Evolutionary conservation across 148 eudicot species (phyloP), one percentile per base, ranked within the genome.

Genomic region (Vaccinium myrtillus): DNA sequence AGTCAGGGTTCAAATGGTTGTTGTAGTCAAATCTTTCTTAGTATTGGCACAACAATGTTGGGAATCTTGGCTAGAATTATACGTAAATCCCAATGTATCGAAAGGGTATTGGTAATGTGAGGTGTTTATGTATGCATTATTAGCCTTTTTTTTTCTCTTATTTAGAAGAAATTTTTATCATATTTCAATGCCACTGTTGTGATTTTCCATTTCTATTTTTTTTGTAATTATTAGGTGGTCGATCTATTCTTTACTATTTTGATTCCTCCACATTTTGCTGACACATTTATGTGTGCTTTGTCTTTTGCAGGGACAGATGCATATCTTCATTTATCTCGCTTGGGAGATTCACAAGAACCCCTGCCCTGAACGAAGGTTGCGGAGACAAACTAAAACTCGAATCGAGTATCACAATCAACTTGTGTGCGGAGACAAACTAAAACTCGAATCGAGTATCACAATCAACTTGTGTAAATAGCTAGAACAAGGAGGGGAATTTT

Each of bases 261-360:
- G 80, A 71, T 82, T 69, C 59, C 70, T 39, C 10, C 25, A 36
- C 48, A 69, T 30, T 30, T 71, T 32, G 19, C n/a, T 54, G 63
- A 82, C 61, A n/a, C 8, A 8, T 46, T 7, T 48, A 48, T 18
- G 12, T 80, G 14, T 56, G 32, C 19, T 69, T 19, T 78, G 11
- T 80, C 46, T 19, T 65, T 27, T 87, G 85, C 93, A 94, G 98
- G 98, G 75, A 97, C 99, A 69, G 99, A 95, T 87, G 99, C 98
- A 10, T 97, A 95, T 85, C 99, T 97, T 84, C 98, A 97, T 85
- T 85, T 97, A 85, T 97, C 96, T 75, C 95, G 99, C 32, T 87
- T 95, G 92, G 98, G 96, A 73, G 99, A 92, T 90, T 97, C 98
- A 30, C 98, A 95, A 89, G 99, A 97, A 91, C 96, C 99, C 25